Base-by-base conservation (phyloP, 192 early-diverging fungal genomes). In the Obelidium mucronatum region DNA sequence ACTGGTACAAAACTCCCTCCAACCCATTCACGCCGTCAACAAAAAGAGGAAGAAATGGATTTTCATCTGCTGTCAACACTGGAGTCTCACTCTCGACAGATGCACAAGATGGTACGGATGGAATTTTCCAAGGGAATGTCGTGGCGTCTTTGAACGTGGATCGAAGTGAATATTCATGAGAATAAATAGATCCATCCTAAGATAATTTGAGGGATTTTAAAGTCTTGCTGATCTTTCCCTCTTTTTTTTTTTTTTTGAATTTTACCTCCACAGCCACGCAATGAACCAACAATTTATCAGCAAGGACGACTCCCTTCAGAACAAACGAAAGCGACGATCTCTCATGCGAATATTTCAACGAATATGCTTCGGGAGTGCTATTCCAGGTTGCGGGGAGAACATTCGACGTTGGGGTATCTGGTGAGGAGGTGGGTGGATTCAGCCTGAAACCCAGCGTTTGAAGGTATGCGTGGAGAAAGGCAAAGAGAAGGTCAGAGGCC, bases 261-360 rank as follows among this genome's bases (percentile, higher is more conserved):
- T 39, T 79, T 80, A 92, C 92, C 83, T 91, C 90, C 44, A 91
- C 81, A 4, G 84, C 87, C 22, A 91, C 80, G 2, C 86, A 92
- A 67, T 92, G 89, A 6, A 94, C 76, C 22, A 94, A 70, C 36
- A 89, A 84, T 55, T 88, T 89, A 67, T 83, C 76, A 4, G 82
- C 89, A n/a, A 94, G 53, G 54, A 83, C 84, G 26, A 94, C 80
- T 24, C 84, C 82, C 70, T 93, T 94, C 26, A 94, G 75, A 17
- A 92, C 67, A 62, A 91, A 93, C 0, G 87, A 91, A 17, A 93
- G 79, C 17, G 86, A 79, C 0, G 92, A 93, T 37, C 91, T 87
- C 2, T 86, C 77, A 75, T 93, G 93, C 5, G 68, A 84, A 67
- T 92, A 93, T 67, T 87, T 82, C 67, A 92, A 86, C 8, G 88